A percentile compares a stretch with the other conserved stretches of the same genome.
Conservation (phyloP, 108 stramenopile species). For the Discostella pseudostelligera region DNA sequence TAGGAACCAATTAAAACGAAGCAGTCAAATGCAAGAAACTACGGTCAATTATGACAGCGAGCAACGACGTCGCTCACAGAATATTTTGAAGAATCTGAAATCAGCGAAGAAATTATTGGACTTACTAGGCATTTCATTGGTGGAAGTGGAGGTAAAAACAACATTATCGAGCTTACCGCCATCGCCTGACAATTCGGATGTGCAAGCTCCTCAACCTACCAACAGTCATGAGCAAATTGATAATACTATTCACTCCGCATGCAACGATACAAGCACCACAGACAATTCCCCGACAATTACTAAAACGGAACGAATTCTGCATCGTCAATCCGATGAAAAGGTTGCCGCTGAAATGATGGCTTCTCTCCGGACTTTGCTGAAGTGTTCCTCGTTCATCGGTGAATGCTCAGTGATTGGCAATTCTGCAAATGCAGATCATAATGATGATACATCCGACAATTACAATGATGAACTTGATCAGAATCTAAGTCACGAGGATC, state of each 20-base stretch:
- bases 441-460: conserved; percentile 3
- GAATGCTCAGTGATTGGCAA: neutral
- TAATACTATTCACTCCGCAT: no score
- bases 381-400: conserved; percentile 24
- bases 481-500: conserved; percentile 13
- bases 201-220: no score
- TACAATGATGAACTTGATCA: neutral
- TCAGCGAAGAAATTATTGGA: conserved; percentile 47
- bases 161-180: neutral
- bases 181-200: neutral
- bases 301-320: conserved; percentile 22
- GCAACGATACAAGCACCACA: neutral
- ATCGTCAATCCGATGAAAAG: conserved; percentile 48
- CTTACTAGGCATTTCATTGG: conserved; percentile 49
- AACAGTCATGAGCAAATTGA: no score
- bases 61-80: neutral
- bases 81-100: conserved; percentile 22
- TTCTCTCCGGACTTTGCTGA: conserved; percentile 40
- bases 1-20: neutral
- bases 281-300: neutral
- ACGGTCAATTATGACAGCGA: neutral
- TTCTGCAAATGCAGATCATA: neutral
- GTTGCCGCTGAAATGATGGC: conserved; percentile 51
- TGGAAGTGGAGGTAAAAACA: conserved; percentile 38
- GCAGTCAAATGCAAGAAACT: neutral